Conservation (phyloP, 495 filamentous ascomycete genomes). For the Hyaloscypha bicolor region DNA sequence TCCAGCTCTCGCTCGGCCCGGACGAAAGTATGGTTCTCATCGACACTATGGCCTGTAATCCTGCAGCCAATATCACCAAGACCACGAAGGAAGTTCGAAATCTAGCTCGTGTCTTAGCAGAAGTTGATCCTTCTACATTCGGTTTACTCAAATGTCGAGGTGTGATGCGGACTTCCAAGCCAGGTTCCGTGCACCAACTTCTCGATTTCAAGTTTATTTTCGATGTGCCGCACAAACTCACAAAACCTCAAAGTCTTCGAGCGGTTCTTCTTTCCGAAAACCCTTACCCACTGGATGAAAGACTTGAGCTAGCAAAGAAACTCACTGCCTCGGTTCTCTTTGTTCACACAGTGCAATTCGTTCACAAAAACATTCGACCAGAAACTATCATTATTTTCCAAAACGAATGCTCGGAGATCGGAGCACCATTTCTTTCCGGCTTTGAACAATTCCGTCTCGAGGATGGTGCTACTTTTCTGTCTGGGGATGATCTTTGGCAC, state of each 20-base stretch:
- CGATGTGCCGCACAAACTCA: constrained; percentile 4
- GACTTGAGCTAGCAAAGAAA: constrained; percentile 38
- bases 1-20: too few species aligned
- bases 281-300: constrained; percentile 13
- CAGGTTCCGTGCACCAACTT: not conserved
- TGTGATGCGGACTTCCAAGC: constrained; percentile 27
- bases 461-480: constrained; percentile 19
- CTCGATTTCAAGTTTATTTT: constrained; percentile 29
- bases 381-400: constrained; percentile 43
- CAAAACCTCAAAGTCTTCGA: constrained; percentile 17
- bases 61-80: constrained; percentile 17
- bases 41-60: constrained; percentile 28
- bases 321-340: constrained; percentile 43
- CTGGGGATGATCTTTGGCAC: constrained; percentile 11
- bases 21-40: constrained; percentile 34
- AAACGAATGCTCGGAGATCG: constrained; percentile 23
- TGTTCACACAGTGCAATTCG: constrained; percentile 44
- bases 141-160: constrained; percentile 53
- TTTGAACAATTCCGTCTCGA: constrained; percentile 29
- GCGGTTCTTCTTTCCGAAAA: not conserved
- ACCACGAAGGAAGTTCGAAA: constrained; percentile 38
- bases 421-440: constrained; percentile 29
- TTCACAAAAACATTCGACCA: constrained; percentile 51
- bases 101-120: constrained; percentile 43
- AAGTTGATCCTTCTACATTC: constrained; percentile 44